phyloP scores from a whole-genome alignment of 768 basidiomycete genomes.

The Agaricus sinodeliciosus region DNA sequence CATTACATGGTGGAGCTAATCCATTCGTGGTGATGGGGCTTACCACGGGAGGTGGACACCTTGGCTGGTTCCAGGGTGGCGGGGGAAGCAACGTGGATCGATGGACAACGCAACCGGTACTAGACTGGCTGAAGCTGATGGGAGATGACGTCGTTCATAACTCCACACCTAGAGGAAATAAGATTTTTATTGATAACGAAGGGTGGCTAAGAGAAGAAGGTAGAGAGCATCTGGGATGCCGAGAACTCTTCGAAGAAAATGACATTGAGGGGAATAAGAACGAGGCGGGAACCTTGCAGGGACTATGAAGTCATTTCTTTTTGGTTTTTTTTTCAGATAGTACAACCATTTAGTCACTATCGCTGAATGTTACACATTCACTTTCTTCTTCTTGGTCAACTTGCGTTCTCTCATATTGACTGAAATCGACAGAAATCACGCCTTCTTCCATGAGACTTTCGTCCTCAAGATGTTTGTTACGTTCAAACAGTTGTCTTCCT shows the following conservation, averaged over 20 bases:
- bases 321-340: not conserved
- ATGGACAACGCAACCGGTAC: conserved; percentile 66
- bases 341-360: conserved; percentile 60
- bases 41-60: conserved; percentile 65
- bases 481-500: conserved; percentile 94
- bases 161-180: conserved; percentile 19
- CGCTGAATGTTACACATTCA: conserved; percentile 71
- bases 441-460: conserved; percentile 81
- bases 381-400: conserved; percentile 56
- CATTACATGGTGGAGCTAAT: conserved; percentile 47
- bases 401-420: conserved; percentile 74
- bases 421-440: conserved; percentile 79
- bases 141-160: conserved; percentile 44
- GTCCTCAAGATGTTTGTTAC: conserved; percentile 72
- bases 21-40: conserved; percentile 52
- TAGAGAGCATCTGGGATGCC: conserved; percentile 49
- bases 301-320: conserved; percentile 33
- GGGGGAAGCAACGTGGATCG: conserved; percentile 33
- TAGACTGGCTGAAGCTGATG: conserved; percentile 63
- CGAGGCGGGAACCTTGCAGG: conserved; percentile 52
- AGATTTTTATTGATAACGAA: conserved; percentile 40
- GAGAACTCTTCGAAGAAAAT: conserved; percentile 45
- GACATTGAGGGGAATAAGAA: conserved; percentile 47
- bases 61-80: conserved; percentile 75
- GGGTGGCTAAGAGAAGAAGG: conserved; percentile 60